Evolutionary conservation across 495 filamentous ascomycete species (phyloP), one percentile per base, ranked within the genome.

Genomic region (Tirmania nivea): DNA sequence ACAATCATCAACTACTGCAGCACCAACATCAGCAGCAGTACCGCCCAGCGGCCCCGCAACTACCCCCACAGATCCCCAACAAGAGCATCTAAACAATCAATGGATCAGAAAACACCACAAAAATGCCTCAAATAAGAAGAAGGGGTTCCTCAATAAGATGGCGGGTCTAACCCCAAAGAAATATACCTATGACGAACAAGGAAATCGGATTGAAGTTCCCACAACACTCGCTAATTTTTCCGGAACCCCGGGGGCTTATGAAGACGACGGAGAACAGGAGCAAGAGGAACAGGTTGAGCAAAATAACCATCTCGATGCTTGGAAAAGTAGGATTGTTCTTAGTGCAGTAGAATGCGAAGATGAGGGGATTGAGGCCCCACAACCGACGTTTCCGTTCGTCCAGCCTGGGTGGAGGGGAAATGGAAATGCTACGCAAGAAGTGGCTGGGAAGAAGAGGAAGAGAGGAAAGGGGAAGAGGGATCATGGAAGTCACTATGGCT

Each of bases 371-470:
- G 68, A 77, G 54, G 70, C 94, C 35, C 86, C 76, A 53, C 73
- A 79, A 19, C 88, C 90, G 0, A 83, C 84, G 3, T 96, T 93
- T 62, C 90, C 90, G 0, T 97, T 96, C 8, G 66, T 70, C 49
- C 63, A 74, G 10, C 35, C 59, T 8, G 60, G 65, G 3, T 70
- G 67, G 48, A 66, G 68, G 17, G 55, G 63, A 8, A 70, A 75
- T 21, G 60, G 65, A 20, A 60, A 63, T 20, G 66, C 60, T 9
- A 67, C 71, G 39, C 66, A 68, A 2, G 4, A 3, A 8, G 17
- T 14, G 39, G 39, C 39, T 45, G 70, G 66, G n/a, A 76, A 73
- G 57, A 77, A 78, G 60, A 68, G 71, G 50, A 78, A 78, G 57
- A 65, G 69, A 14, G 53, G 20, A 55, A 67, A 56, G 51, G 56